phyloP scores from a whole-genome alignment of 225 moss, liverwort and hornwort genomes.

The Rhytidiadelphus loreus region DNA sequence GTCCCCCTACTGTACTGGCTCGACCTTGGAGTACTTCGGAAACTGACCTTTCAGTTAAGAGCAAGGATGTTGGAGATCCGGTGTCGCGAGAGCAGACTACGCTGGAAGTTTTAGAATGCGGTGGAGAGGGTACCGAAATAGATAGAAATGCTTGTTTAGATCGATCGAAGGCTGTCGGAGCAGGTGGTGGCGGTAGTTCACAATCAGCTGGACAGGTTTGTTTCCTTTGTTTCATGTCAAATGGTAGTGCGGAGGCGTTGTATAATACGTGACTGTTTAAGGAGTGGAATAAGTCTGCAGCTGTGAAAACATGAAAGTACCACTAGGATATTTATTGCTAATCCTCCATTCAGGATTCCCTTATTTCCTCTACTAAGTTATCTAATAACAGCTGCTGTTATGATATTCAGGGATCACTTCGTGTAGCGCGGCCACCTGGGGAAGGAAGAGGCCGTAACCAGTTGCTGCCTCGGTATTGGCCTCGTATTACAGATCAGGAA shows the following conservation, averaged over 20 bases:
- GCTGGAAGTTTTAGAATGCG: conserved; percentile 29
- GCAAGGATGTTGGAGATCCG: conserved; percentile 36
- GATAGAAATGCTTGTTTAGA: conserved; percentile 21
- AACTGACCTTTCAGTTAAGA: conserved; percentile 41
- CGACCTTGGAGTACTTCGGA: conserved; percentile 34
- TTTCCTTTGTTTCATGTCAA: neutral
- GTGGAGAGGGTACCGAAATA: conserved; percentile 29
- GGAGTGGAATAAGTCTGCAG: neutral
- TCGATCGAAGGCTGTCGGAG: conserved; percentile 23
- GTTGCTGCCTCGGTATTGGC: conserved; percentile 95
- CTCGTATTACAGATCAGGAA: conserved; percentile 97
- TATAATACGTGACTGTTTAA: neutral
- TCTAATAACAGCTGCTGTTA: neutral
- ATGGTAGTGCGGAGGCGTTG: neutral
- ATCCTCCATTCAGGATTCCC: neutral
- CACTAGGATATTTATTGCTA: neutral
- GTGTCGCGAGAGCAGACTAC: conserved; percentile 29
- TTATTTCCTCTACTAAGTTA: neutral
- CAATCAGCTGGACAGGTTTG: conserved; percentile 34
- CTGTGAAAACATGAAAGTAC: neutral
- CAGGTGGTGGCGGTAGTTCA: conserved; percentile 21
- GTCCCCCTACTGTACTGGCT: conserved; percentile 31
- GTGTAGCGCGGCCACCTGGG: conserved; percentile 96
- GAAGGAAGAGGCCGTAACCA: conserved; percentile 98
- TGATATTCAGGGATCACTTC: conserved; percentile 59